Evolutionary conservation across 1,284 basidiomycete genomes (phyloP).

Genomic region (Prillingera fragicola): DNA sequence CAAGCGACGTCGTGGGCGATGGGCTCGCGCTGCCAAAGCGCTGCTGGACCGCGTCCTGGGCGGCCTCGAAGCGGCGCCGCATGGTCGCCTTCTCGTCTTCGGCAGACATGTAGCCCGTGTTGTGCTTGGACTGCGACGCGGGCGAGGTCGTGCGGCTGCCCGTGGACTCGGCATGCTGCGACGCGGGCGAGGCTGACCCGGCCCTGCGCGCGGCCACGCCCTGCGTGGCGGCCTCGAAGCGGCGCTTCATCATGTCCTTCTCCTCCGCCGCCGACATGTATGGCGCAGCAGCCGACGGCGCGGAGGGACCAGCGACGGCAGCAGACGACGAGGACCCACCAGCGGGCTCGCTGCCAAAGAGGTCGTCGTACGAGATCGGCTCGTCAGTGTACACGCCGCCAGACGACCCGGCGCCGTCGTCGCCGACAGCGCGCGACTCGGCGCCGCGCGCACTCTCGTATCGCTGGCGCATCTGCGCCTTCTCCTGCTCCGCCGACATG

Average conservation of each 20-base stretch:
- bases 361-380: slow-evolving; percentile 15
- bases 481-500: slow-evolving; percentile 25
- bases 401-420: neutral
- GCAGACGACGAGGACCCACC: neutral
- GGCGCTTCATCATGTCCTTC: slow-evolving; percentile 31
- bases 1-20: too few relatives aligned
- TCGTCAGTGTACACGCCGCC: neutral
- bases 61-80: slow-evolving; percentile 33
- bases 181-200: neutral
- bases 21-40: too few relatives aligned
- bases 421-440: too few relatives aligned
- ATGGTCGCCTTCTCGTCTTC: slow-evolving; percentile 38
- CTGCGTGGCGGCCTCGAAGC: slow-evolving; percentile 31
- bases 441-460: slow-evolving; percentile 41
- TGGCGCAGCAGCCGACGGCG: neutral
- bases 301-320: neutral
- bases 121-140: neutral
- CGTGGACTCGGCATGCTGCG: too few relatives aligned
- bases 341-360: slow-evolving; percentile 9
- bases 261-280: slow-evolving; percentile 29
- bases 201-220: slow-evolving; percentile 1
- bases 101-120: slow-evolving; percentile 22
- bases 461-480: slow-evolving; percentile 34
- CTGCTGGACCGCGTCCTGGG: slow-evolving; percentile 18
- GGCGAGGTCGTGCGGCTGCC: neutral